Evolutionary conservation across 106 monocot species (phyloP).

Genomic region (Apostasia ramifera): DNA sequence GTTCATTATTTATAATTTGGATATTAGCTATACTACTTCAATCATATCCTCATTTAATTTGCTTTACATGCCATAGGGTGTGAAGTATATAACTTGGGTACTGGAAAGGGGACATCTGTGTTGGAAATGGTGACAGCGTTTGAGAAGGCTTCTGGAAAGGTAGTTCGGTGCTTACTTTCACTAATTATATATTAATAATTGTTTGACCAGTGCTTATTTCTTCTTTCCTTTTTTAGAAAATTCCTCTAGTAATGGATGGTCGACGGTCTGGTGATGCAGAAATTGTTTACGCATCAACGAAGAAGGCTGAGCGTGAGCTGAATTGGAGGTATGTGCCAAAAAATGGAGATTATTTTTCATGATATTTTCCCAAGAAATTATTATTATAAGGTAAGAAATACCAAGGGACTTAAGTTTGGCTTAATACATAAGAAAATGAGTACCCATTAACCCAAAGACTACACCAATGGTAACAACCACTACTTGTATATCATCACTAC

Average conservation of each 20-base stretch:
- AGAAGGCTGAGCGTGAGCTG: conserved; percentile 73
- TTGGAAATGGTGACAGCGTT: conserved; percentile 86
- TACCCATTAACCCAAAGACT: too few relatives aligned
- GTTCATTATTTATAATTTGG: too few relatives aligned
- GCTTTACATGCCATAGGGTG: conserved; percentile 40
- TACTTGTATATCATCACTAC: too few relatives aligned
- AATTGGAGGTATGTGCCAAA: conserved; percentile 62
- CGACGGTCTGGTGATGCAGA: conserved; percentile 81
- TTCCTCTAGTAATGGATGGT: conserved; percentile 49
- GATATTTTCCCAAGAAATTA: background rate
- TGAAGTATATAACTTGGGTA: conserved; percentile 83
- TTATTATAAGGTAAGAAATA: background rate
- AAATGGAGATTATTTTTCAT: background rate
- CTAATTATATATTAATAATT: background rate
- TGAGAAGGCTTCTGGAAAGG: conserved; percentile 89
- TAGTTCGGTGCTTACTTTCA: conserved; percentile 7
- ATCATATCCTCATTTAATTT: conserved; percentile 1
- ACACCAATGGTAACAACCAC: too few relatives aligned
- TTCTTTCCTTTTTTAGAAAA: conserved; percentile 47
- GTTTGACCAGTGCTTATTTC: background rate
- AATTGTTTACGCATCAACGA: conserved; percentile 62
- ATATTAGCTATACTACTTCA: too few relatives aligned
- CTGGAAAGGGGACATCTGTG: conserved; percentile 83
- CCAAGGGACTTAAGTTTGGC: too few relatives aligned
- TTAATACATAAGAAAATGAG: too few relatives aligned